Base-by-base conservation (phyloP, 305 asterid species). In the Nicotiana rustica region DNA sequence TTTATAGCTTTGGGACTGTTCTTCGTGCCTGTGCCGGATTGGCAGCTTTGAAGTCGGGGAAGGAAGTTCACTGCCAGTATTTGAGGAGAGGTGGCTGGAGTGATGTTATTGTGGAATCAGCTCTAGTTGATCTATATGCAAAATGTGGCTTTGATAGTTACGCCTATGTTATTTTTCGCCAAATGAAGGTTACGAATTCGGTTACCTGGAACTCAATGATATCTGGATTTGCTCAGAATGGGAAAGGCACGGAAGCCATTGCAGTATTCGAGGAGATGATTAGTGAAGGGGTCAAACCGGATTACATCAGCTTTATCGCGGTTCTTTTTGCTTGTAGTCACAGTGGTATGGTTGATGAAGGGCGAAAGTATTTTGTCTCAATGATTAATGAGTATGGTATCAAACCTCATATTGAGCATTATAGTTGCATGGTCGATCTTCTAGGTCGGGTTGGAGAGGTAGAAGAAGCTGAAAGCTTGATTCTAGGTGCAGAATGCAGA, bases 261-360 rank as follows among this genome's bases (percentile, higher is more conserved):
- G 55, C 81, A 85, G 76, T 89, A 44, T 93, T 96, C 8, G 78
- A 88, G 61, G 88, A 85, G 85, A 96, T 96, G 98, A 88, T 89
- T 75, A 67, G 31, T 10, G 90, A 82, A 78, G 87, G 94, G 19
- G 86, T 91, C 64, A 84, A 83, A n/a, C 97, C 98, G 4, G 97
- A 94, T 80, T 76, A 85, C 57, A 92, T 96, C 70, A 91, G 92
- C 82, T 96, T 93, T 49, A 79, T 96, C 25, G 95, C 88, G 12
- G 93, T 94, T 87, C 89, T 95, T 38, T 93, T 90, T 81, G 98
- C 98, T 67, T 94, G 99, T 82, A 96, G 98, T 88, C 98, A 96
- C 49, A 85, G 90, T 35, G 98, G 98, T 62, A 86, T 94, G 84
- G 90, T 94, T 65, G 93, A 90, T 29, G 87, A 88, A 86, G 98